Evolutionary conservation across 78 protist genomes (phyloP).

Genomic region (Protostelium mycophagum): DNA sequence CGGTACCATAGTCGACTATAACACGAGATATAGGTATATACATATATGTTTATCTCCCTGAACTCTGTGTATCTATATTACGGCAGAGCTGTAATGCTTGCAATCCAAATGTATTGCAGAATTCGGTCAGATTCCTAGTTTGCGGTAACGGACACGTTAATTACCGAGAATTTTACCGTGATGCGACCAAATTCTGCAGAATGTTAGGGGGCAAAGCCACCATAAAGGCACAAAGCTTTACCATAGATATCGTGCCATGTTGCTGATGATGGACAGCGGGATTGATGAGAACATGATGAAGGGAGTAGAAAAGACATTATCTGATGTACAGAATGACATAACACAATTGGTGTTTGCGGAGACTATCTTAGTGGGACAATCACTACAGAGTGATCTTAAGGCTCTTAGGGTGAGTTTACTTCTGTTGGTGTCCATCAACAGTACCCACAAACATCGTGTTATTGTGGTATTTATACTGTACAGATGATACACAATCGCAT

Average conservation of each 20-base stretch:
- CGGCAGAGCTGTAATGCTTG: too few species aligned
- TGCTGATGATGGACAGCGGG: conserved; percentile 47
- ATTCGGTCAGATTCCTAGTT: too few species aligned
- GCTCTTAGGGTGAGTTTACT: conserved; percentile 39
- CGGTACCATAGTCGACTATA: conserved; percentile 61
- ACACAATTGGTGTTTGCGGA: conserved; percentile 3
- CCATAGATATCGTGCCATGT: too few species aligned
- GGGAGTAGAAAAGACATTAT: conserved; percentile 33
- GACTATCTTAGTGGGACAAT: conserved; percentile 82
- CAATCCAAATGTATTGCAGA: too few species aligned
- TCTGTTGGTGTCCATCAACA: not conserved
- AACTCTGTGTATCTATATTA: too few species aligned
- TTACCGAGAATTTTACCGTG: too few species aligned
- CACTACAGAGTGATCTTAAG: conserved; percentile 80
- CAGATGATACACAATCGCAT: conserved; percentile 50
- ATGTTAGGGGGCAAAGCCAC: too few species aligned
- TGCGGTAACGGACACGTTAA: too few species aligned
- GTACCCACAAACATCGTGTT: not conserved
- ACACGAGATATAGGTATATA: conserved; percentile 46
- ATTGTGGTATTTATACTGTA: not conserved
- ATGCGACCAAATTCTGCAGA: too few species aligned
- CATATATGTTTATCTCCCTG: too few species aligned
- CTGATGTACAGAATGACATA: conserved; percentile 52
- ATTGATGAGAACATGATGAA: conserved; percentile 57
- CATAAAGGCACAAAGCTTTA: too few species aligned